Base-by-base conservation (phyloP, 495 filamentous ascomycete species). In the Talaromyces proteolyticus region DNA sequence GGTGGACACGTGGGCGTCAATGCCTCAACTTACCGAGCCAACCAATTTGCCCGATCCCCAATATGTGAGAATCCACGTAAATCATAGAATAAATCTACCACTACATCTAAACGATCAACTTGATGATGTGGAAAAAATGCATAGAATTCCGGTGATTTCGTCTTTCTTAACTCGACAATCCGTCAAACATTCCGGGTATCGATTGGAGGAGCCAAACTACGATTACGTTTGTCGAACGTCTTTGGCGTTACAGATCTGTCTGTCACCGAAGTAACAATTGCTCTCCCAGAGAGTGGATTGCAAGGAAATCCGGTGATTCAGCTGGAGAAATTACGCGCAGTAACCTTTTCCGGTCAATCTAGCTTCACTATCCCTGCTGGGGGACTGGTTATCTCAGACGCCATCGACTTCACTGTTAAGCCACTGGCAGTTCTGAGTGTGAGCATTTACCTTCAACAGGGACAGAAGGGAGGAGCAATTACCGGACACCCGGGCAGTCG, bases 111-210 rank as follows among this genome's bases (percentile, higher is more conserved):
- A 34, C 1, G 29, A 34, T 34, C 1, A 34, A 34, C 8, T 34
- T 34, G 29, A 34, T 34, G 1, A 4, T 34, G 29, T 34, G 29
- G 4, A 34, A 34, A 34, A 34, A 34, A 34, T 34, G 1, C 29
- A 10, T 34, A 34, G 29, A 34, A 4, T 34, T 19, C 21, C 17
- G 34, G 17, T 22, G 19, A 42, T 25, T 34, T 57, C 36, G 57
- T 71, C 42, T 74, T 76, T 55, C 21, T 46, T 24, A 80, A 85
- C 49, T 73, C 80, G 16, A 87, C 85, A 2, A 68, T 88, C 46
- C 80, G 85, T 8, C 84, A 88, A 59, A 89, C 84, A 0, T 56
- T 87, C 2, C 77, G 81, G 43, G 57, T 84, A 24, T 77, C 80
- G 3, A 67, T 86, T 18, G 73, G 70, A 3, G 49, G 61, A 0